phyloP scores from a whole-genome alignment of 371 early-diverging fungal genomes.

The Syncephalastrum monosporum region DNA sequence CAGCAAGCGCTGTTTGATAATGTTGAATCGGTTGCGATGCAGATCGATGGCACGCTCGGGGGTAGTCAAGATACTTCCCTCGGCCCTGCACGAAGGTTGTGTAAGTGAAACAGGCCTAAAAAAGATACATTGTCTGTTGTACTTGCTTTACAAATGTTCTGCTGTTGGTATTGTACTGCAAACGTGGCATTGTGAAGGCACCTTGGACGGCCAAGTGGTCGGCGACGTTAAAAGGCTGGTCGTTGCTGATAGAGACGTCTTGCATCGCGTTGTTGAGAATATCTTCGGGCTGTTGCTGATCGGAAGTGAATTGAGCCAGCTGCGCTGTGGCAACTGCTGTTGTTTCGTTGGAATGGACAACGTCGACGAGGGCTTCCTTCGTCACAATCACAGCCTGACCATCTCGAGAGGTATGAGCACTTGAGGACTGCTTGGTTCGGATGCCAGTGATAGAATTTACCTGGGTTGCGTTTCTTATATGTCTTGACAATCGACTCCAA shows the following conservation, averaged over 20 bases:
- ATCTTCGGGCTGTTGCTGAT: conserved; percentile 20
- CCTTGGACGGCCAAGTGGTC: conserved; percentile 71
- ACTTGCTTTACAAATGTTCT: conserved; percentile 60
- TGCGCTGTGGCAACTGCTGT: conserved; percentile 20
- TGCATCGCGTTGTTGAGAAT: conserved; percentile 29
- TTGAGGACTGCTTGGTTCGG: neutral
- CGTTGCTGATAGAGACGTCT: conserved; percentile 29
- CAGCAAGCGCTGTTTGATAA: conserved; percentile 76
- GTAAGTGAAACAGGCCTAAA: too few species aligned
- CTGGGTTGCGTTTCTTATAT: conserved; percentile 49
- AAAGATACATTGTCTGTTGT: neutral
- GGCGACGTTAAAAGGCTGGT: conserved; percentile 48
- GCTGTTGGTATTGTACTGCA: conserved; percentile 62
- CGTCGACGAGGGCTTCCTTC: conserved; percentile 27
- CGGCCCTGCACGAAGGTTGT: neutral
- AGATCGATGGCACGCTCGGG: conserved; percentile 56
- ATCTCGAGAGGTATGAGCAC: neutral
- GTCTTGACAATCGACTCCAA: conserved; percentile 66
- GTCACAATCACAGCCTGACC: conserved; percentile 30
- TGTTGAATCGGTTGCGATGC: conserved; percentile 73
- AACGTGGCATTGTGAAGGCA: conserved; percentile 73
- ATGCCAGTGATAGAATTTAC: conserved; percentile 8
- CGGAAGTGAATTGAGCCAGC: conserved; percentile 14
- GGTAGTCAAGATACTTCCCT: conserved; percentile 16
- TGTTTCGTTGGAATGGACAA: conserved; percentile 24